These are phyloP conservation scores for Parasarocladium wereldwijsianum DNA, from an alignment of 2,329 filamentous ascomycete genomes.

Conservation along the genomic window DNA sequence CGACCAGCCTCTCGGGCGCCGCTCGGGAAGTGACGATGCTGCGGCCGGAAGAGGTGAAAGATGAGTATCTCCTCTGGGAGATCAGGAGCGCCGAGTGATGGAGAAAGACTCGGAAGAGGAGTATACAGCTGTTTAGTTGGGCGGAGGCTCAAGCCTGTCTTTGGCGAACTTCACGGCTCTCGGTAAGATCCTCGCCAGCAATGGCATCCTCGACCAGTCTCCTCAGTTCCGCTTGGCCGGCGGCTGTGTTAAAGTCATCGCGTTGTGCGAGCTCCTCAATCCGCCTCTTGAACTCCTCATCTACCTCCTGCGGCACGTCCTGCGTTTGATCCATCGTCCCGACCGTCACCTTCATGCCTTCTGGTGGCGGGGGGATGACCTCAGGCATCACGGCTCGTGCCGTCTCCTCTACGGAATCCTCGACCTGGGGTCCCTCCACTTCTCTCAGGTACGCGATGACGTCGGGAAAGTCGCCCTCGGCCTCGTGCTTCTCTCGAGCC, in stretches of 20 bases:
- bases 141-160: slow-evolving; percentile 35
- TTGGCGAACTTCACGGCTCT: slow-evolving; percentile 49
- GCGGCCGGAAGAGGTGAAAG: slow-evolving; percentile 30
- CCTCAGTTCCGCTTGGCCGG: slow-evolving; percentile 66
- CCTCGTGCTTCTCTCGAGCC: slow-evolving; percentile 64
- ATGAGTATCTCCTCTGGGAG: slow-evolving; percentile 48
- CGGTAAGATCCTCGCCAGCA: slow-evolving; percentile 45
- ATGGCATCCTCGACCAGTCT: slow-evolving; percentile 71
- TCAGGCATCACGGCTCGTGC: slow-evolving; percentile 15
- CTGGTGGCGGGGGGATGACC: slow-evolving; percentile 49
- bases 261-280: slow-evolving; percentile 82
- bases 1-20: slow-evolving; percentile 26
- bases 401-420: slow-evolving; percentile 14
- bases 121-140: no score
- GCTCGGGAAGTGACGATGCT: slow-evolving; percentile 38
- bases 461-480: slow-evolving; percentile 63
- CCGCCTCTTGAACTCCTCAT: slow-evolving; percentile 68
- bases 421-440: slow-evolving; percentile 13
- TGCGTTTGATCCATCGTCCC: slow-evolving; percentile 54
- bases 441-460: slow-evolving; percentile 56
- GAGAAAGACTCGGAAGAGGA: no score
- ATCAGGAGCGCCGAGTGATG: slow-evolving; percentile 28
- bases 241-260: slow-evolving; percentile 68
- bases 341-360: slow-evolving; percentile 64
- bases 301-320: slow-evolving; percentile 47